Conservation (phyloP, 2,329 filamentous ascomycete genomes). For the Huntiella moniliformis region DNA sequence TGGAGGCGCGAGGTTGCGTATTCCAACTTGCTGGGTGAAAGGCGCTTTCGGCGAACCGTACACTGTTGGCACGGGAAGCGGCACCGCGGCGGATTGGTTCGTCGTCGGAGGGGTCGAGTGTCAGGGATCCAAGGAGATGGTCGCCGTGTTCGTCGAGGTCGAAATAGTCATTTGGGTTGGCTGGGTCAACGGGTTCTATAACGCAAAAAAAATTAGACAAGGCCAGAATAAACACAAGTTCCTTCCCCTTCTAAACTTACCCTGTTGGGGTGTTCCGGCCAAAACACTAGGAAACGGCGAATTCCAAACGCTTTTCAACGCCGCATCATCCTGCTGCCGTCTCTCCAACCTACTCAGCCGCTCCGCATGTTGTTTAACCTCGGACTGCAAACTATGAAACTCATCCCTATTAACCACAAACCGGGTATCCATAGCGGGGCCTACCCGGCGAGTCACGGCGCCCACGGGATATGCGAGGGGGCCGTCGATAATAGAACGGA, state of each 20-base stretch:
- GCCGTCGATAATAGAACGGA: no score
- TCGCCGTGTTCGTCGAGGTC: constrained; percentile 76
- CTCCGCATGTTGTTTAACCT: constrained; percentile 49
- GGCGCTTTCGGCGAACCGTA: constrained; percentile 91
- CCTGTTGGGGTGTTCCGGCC: constrained; percentile 69
- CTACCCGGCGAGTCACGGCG: no score
- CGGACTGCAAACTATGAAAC: constrained; percentile 50
- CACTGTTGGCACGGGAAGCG: constrained; percentile 85
- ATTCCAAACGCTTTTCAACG: constrained; percentile 74
- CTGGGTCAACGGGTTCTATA: constrained; percentile 7
- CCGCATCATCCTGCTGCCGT: constrained; percentile 47
- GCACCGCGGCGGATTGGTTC: constrained; percentile 69
- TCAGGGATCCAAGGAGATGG: constrained; percentile 60
- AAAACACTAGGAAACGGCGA: constrained; percentile 81
- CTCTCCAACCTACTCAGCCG: constrained; percentile 43
- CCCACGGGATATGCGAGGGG: no score
- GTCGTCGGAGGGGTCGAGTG: constrained; percentile 65
- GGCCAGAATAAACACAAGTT: not conserved
- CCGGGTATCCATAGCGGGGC: constrained; percentile 41
- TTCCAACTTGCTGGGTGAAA: constrained; percentile 75
- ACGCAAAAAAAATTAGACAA: constrained; percentile 4
- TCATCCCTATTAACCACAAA: constrained; percentile 43
- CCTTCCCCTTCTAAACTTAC: constrained; percentile 28
- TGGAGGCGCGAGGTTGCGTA: constrained; percentile 54
- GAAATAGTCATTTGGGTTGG: constrained; percentile 57